Percentiles rank a stretch among this genome's conserved stretches.
Evolutionary conservation across 2,329 filamentous ascomycete species (phyloP).

Genomic region (Leptographium flavum): DNA sequence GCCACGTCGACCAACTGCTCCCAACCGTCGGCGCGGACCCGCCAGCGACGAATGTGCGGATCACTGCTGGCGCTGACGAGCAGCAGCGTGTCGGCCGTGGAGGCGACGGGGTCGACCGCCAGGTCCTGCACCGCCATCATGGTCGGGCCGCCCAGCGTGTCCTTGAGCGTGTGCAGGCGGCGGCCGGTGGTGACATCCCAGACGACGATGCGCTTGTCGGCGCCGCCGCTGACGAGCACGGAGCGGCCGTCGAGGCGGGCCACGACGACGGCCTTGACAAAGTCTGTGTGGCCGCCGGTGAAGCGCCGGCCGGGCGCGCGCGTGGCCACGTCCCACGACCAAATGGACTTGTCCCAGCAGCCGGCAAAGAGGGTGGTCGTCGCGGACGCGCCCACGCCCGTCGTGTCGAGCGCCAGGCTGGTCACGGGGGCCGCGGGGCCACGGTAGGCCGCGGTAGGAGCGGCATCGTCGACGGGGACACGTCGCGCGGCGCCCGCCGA

Average conservation of each 20-base stretch:
- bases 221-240: conserved; percentile 57
- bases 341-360: conserved; percentile 88
- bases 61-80: conserved; percentile 73
- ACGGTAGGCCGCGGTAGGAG: conserved; percentile 37
- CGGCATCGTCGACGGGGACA: conserved; percentile 44
- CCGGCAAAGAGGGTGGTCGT: conserved; percentile 62
- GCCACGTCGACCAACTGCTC: conserved; percentile 30
- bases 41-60: conserved; percentile 67
- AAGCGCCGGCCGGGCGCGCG: conserved; percentile 42
- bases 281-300: conserved; percentile 73
- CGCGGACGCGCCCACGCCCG: conserved; percentile 9
- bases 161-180: conserved; percentile 63
- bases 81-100: conserved; percentile 32
- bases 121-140: conserved; percentile 74
- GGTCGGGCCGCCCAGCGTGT: conserved; percentile 31
- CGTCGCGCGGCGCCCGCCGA: conserved; percentile 69
- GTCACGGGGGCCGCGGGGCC: conserved; percentile 72
- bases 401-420: conserved; percentile 52
- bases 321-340: conserved; percentile 62
- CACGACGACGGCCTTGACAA: conserved; percentile 69
- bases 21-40: conserved; percentile 35
- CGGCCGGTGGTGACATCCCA: conserved; percentile 61
- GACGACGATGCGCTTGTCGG: conserved; percentile 68
- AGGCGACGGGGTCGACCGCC: conserved; percentile 54
- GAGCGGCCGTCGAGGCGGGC: conserved; percentile 46